Base-by-base conservation (phyloP, 139 green algal species). In the Chlamydomonas eustigma region DNA sequence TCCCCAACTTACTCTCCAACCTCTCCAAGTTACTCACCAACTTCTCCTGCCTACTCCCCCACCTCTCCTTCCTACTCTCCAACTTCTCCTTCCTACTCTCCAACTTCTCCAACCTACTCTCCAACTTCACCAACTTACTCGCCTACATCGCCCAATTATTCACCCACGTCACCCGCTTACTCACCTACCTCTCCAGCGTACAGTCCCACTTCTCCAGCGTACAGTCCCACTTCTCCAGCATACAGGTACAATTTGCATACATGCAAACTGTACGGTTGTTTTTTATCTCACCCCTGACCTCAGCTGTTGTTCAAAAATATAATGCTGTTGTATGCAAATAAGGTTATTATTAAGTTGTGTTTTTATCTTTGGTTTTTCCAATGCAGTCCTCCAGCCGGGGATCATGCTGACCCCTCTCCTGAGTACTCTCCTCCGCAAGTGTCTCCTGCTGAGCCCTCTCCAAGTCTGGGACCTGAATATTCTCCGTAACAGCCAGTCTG, bases 81-180 rank as follows among this genome's bases (percentile, higher is more conserved):
- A n/a, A 94, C 90, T 1, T 88, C 86, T 51, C 85, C 85, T 0
- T 66, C 76, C 0, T 90, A 89, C 78, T 77, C 50, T 18, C 75
- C 81, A 34, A 78, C 87, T 3, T 80, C 64, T 39, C 85, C 84
- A 4, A 70, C 80, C 0, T 95, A 94, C 75, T 92, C 82, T 4
- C 93, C 93, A 22, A 94, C 91, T 0, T 89, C 78, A 0, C 89
- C 88, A 0, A 72, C 70, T 1, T 92, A 96, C 78, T 90, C 77
- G 3, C 90, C 78, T 44, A 87, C 50, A 67, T 75, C 33, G 36
- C 84, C 70, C 37, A 71, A 65, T 12, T 94, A 94, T 82, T 86
- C 51, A 58, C 92, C 92, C 28, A 94, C 90, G 0, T 90, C 77
- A 6, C 85, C 85, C 0, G 72, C 76, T 0, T 90, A 89, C 77